Evolutionary conservation across 768 basidiomycete species (phyloP), one percentile per base, ranked within the genome.

Genomic region (Phaeotremella skinneri): DNA sequence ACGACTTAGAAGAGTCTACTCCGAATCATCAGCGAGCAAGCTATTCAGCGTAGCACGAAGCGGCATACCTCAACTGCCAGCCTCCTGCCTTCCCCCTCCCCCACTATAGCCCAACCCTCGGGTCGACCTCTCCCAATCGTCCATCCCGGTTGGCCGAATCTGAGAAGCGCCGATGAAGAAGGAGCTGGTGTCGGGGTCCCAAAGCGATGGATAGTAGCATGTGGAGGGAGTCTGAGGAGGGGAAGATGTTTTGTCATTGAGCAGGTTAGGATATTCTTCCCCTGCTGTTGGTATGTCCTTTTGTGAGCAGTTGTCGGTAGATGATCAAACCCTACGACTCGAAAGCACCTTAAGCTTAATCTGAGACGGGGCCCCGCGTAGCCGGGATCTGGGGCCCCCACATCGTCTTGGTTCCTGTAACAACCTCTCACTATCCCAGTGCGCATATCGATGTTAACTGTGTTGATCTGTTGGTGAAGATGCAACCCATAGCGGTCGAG

Each of bases 31-130:
- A 39, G 23, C 34, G 37, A 4, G 39, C 34, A 20, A 27, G 5
- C 17, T 47, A 14, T 20, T 5, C 49, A 47, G 32, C n/a, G 48
- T 29, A 56, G 41, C 20, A 42, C 20, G 17, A 59, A 20, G 29
- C 30, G 29, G 59, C 81, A 52, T 69, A 89, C 90, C 80, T 87
- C 84, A 58, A 91, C 82, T 14, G 89, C 78, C 0, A 82, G 77
- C 62, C 87, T 88, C 60, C 85, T 83, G 21, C 84, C 83, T 20
- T 84, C 81, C 1, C 83, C 83, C 27, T 84, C 82, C 1, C 85
- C 85, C 3, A 91, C 80, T 7, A 91, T 81, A 0, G 86, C 89
- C 90, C 90, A 91, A 16, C 81, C 84, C 69, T 90, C 23, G 50
- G 20, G 13, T 16, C 9, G 31, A 32, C 31, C 13, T 21, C 26